Percentiles rank a stretch among this genome's conserved stretches.
These are phyloP conservation scores for Coemansia sp. DNA, from an alignment of 371 early-diverging fungal genomes.

Conservation along the genomic window DNA sequence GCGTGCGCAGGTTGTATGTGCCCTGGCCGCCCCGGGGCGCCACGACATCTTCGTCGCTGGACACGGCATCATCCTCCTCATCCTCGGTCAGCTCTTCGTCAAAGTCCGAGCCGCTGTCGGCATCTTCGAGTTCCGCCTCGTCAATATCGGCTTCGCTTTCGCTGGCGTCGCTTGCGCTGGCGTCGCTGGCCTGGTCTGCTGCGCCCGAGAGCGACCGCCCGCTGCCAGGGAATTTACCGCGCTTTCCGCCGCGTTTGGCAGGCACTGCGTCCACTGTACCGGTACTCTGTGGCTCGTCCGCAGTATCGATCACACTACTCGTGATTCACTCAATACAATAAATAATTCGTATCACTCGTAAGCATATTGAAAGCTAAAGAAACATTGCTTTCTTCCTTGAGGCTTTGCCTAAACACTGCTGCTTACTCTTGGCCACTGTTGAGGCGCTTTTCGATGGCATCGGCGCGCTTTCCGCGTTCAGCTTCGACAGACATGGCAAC, in stretches of 20 bases:
- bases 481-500: conserved; percentile 29
- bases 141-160: conserved; percentile 9
- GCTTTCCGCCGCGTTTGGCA: conserved; percentile 14
- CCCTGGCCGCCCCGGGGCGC: conserved; percentile 25
- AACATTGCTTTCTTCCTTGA: too few species aligned
- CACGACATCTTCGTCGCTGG: conserved; percentile 27
- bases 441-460: conserved; percentile 34
- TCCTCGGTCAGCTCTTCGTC: conserved; percentile 13
- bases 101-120: conserved; percentile 6
- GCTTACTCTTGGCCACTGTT: conserved; percentile 19
- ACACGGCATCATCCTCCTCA: conserved; percentile 25
- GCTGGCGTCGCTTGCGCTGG: conserved; percentile 4
- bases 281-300: background rate
- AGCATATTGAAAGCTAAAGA: too few species aligned
- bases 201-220: conserved; percentile 32
- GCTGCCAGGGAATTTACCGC: conserved; percentile 27
- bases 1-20: conserved; percentile 35
- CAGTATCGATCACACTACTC: background rate
- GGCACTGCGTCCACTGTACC: background rate
- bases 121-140: conserved; percentile 2
- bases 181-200: conserved; percentile 7
- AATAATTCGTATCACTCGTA: too few species aligned
- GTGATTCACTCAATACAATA: too few species aligned
- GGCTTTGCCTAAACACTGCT: background rate
- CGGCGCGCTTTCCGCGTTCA: conserved; percentile 24